Evolutionary conservation across 75 land plant species (phyloP).

Genomic region (Pinus taeda): DNA sequence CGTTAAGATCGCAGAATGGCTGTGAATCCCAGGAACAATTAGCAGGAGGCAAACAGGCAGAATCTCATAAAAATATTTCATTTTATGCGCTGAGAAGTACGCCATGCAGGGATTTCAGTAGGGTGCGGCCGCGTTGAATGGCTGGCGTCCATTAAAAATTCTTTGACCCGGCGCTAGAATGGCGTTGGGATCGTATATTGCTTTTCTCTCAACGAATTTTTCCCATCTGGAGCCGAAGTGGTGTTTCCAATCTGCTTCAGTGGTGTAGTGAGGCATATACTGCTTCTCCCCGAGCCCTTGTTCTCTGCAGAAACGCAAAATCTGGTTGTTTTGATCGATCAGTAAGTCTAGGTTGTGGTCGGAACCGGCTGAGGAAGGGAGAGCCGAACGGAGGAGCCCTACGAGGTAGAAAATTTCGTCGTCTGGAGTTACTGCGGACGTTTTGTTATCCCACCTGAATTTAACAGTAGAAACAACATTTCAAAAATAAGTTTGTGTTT

Average conservation of each 20-base stretch:
- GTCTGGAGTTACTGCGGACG: slow-evolving; percentile 67
- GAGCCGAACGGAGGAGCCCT: slow-evolving; percentile 43
- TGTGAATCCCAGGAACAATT: too few species aligned
- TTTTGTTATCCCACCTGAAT: slow-evolving; percentile 62
- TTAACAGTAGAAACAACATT: neutral
- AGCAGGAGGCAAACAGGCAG: too few species aligned
- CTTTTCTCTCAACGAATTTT: too few species aligned
- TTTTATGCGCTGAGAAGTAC: too few species aligned
- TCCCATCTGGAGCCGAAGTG: slow-evolving; percentile 66
- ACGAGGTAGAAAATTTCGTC: slow-evolving; percentile 77
- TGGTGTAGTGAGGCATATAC: slow-evolving; percentile 64
- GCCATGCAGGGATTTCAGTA: neutral
- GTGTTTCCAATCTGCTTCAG: slow-evolving; percentile 48
- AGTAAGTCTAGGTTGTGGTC: slow-evolving; percentile 27
- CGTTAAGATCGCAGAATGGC: too few species aligned
- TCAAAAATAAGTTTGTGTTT: too few species aligned
- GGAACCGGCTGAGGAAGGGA: slow-evolving; percentile 1
- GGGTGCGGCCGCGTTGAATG: neutral
- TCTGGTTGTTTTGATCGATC: slow-evolving; percentile 46
- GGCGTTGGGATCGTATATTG: too few species aligned
- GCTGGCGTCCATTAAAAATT: neutral
- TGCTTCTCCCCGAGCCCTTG: slow-evolving; percentile 54
- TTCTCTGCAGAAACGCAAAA: slow-evolving; percentile 30
- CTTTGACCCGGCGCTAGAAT: too few species aligned
- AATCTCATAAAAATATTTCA: too few species aligned